phyloP scores from a whole-genome alignment of 2,329 filamentous ascomycete genomes.

The Trichophyton schoenleinii region DNA sequence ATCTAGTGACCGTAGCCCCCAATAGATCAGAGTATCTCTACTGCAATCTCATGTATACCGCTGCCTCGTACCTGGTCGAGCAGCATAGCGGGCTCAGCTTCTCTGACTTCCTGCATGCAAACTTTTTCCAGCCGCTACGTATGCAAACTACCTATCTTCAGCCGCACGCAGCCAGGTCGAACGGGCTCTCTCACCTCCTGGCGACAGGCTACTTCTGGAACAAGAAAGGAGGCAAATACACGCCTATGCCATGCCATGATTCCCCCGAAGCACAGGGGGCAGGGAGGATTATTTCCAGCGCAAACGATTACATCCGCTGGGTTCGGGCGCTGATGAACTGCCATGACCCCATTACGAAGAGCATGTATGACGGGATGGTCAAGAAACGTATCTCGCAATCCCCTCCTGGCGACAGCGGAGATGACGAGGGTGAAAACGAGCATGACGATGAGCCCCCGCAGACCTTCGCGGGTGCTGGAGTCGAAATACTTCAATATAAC shows the following conservation, averaged over 20 bases:
- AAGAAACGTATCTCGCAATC: slow-evolving; percentile 17
- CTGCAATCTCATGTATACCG: background rate
- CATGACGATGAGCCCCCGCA: slow-evolving; percentile 14
- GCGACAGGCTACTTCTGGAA: slow-evolving; percentile 36
- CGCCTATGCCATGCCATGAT: slow-evolving; percentile 17
- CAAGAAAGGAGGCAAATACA: slow-evolving; percentile 13
- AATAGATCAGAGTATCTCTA: background rate
- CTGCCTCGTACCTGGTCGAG: background rate
- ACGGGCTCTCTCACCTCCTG: slow-evolving; percentile 21
- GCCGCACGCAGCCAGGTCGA: background rate
- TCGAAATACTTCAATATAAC: slow-evolving; percentile 6
- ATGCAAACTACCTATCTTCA: background rate
- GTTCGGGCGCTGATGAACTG: slow-evolving; percentile 21
- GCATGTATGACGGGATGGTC: slow-evolving; percentile 17
- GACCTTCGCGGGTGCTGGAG: slow-evolving; percentile 3
- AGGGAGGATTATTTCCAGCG: slow-evolving; percentile 30
- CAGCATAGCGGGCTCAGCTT: background rate
- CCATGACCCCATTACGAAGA: slow-evolving; percentile 16
- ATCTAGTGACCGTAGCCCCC: background rate
- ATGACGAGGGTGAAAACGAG: slow-evolving; percentile 4
- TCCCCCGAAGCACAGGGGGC: slow-evolving; percentile 29
- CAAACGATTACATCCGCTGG: slow-evolving; percentile 22
- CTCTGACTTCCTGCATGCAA: background rate
- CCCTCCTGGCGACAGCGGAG: slow-evolving; percentile 5
- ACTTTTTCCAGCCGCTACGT: background rate